Conservation (phyloP, 148 eudicot genomes). For the Rhododendron ferrugineum region DNA sequence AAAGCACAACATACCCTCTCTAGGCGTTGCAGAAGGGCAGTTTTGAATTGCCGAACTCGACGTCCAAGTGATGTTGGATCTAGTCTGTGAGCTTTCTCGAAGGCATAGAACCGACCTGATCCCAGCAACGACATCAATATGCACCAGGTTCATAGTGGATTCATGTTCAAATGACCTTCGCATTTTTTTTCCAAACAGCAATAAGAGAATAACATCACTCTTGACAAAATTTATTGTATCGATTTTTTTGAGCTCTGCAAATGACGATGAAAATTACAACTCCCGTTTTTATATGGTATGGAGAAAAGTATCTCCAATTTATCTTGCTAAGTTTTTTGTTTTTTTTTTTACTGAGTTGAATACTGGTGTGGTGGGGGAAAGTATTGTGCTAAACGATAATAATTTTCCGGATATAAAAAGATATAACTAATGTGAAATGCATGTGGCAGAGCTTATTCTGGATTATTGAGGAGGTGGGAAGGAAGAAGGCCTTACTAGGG, state of each 20-base stretch:
- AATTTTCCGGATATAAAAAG: neutral
- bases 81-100: conserved; percentile 59
- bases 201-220: neutral
- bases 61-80: conserved; percentile 77
- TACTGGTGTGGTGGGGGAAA: neutral
- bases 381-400: neutral
- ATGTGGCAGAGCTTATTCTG: neutral
- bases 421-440: neutral
- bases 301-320: neutral
- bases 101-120: conserved; percentile 69
- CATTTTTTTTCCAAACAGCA: neutral
- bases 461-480: neutral
- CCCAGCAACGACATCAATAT: neutral
- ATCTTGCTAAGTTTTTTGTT: no score
- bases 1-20: conserved; percentile 36
- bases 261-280: neutral
- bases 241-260: neutral
- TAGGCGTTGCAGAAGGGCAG: conserved; percentile 67
- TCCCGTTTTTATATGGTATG: neutral
- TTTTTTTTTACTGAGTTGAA: no score
- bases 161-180: neutral
- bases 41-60: conserved; percentile 68
- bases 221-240: neutral
- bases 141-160: neutral
- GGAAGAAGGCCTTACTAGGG: neutral